phyloP scores from a whole-genome alignment of 306 rosid species.

The Astragalus glycyphyllos region DNA sequence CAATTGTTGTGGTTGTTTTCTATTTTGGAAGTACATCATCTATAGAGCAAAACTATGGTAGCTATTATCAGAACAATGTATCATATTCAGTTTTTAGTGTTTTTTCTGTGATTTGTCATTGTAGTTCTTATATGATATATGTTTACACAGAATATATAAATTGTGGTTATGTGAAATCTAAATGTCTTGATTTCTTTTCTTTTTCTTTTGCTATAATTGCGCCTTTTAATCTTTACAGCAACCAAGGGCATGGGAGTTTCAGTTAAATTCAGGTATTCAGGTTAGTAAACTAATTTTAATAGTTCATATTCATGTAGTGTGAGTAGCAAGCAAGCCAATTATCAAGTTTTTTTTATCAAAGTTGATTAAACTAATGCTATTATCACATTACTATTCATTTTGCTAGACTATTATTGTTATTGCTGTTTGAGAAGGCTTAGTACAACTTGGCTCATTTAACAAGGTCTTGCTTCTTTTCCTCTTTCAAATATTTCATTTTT shows the following conservation, averaged over 20 bases:
- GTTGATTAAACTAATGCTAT: slow-evolving; percentile 1
- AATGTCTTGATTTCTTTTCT: neutral
- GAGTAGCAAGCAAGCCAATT: neutral
- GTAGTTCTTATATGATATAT: too few relatives aligned
- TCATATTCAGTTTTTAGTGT: too few relatives aligned
- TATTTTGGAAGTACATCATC: too few relatives aligned
- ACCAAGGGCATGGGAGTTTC: slow-evolving; percentile 89
- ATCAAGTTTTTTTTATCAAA: neutral
- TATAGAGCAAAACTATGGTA: too few relatives aligned
- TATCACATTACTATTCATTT: neutral
- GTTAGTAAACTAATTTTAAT: slow-evolving; percentile 51
- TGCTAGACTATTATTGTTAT: slow-evolving; percentile 66
- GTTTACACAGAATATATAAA: too few relatives aligned
- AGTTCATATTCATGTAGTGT: neutral
- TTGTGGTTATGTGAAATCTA: neutral
- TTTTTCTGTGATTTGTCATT: too few relatives aligned
- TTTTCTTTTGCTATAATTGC: neutral
- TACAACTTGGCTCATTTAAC: too few relatives aligned
- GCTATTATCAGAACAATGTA: too few relatives aligned
- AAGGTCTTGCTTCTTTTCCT: too few relatives aligned
- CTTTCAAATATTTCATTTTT: too few relatives aligned
- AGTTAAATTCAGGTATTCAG: slow-evolving; percentile 89
- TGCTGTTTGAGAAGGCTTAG: too few relatives aligned
- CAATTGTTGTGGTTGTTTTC: too few relatives aligned
- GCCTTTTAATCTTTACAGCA: slow-evolving; percentile 49